Evolutionary conservation across 805 yeast species (phyloP).

Genomic region (Blastobotrys peoriensis): DNA sequence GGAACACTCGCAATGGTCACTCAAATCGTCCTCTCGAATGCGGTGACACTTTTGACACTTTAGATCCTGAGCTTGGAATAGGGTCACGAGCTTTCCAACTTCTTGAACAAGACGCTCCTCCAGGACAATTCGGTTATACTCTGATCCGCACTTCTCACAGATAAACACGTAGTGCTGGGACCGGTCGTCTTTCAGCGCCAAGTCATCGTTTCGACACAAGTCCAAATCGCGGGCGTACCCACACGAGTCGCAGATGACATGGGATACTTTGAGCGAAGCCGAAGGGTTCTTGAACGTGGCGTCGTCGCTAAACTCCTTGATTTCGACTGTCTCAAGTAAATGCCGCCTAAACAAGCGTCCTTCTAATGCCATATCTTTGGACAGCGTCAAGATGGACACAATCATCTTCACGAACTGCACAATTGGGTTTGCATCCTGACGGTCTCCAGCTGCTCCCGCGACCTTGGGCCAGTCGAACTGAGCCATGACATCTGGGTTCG

Average conservation of each 20-base stretch:
- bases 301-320: conserved; percentile 76
- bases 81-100: conserved; percentile 47
- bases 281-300: conserved; percentile 73
- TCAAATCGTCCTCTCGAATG: conserved; percentile 61
- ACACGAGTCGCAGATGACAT: conserved; percentile 76
- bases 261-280: conserved; percentile 56
- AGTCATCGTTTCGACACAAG: conserved; percentile 63
- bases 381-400: conserved; percentile 65
- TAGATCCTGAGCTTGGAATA: conserved; percentile 72
- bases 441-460: conserved; percentile 60
- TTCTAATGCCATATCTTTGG: conserved; percentile 60
- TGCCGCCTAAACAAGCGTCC: conserved; percentile 70
- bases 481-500: conserved; percentile 54
- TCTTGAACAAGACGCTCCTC: conserved; percentile 77
- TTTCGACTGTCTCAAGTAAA: conserved; percentile 63
- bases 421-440: conserved; percentile 56
- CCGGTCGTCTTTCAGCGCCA: conserved; percentile 21
- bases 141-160: conserved; percentile 61
- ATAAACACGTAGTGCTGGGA: conserved; percentile 36
- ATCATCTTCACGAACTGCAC: conserved; percentile 73
- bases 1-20: conserved; percentile 77
- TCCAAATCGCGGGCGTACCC: conserved; percentile 70
- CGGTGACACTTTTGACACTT: conserved; percentile 71
- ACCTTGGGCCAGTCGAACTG: conserved; percentile 70
- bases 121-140: conserved; percentile 58